Conservation (phyloP, 768 basidiomycete genomes). For the Gymnopilus junonius region DNA sequence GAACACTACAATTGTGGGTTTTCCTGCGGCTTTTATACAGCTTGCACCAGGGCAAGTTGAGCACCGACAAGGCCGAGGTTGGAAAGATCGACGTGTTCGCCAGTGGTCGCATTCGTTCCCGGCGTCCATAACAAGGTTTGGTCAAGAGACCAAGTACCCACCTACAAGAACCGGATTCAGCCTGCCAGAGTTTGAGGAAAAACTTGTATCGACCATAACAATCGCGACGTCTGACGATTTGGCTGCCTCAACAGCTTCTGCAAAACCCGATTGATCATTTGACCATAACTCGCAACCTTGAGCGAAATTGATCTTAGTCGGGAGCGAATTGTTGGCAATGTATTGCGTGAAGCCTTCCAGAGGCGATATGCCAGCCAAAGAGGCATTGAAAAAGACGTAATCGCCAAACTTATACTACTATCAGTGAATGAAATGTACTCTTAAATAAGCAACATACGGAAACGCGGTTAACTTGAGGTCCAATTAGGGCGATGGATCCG, state of each 20-base stretch:
- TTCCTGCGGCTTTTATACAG: conserved; percentile 63
- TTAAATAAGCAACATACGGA: conserved; percentile 39
- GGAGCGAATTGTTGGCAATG: conserved; percentile 48
- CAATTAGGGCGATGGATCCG: conserved; percentile 61
- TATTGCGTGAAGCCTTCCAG: conserved; percentile 64
- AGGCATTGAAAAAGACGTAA: conserved; percentile 72
- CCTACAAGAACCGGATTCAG: conserved; percentile 27
- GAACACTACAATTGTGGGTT: conserved; percentile 67
- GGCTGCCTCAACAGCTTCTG: conserved; percentile 58
- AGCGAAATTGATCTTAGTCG: conserved; percentile 62
- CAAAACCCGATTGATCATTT: conserved; percentile 59
- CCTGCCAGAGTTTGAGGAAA: neutral
- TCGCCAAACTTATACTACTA: conserved; percentile 53
- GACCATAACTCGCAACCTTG: conserved; percentile 75
- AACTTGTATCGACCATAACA: conserved; percentile 55
- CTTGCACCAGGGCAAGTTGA: conserved; percentile 64
- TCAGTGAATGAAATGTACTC: neutral
- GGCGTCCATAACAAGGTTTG: conserved; percentile 61
- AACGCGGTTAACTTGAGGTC: conserved; percentile 65
- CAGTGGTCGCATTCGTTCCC: conserved; percentile 71
- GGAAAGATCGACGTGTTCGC: conserved; percentile 68
- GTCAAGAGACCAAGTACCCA: conserved; percentile 66
- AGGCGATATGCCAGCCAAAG: conserved; percentile 60
- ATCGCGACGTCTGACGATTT: conserved; percentile 60
- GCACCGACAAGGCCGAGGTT: conserved; percentile 69